A percentile compares a stretch with the other conserved stretches of the same genome.
phyloP scores from a whole-genome alignment of 1,284 basidiomycete genomes.

The Papiliotrema nemorosa region DNA sequence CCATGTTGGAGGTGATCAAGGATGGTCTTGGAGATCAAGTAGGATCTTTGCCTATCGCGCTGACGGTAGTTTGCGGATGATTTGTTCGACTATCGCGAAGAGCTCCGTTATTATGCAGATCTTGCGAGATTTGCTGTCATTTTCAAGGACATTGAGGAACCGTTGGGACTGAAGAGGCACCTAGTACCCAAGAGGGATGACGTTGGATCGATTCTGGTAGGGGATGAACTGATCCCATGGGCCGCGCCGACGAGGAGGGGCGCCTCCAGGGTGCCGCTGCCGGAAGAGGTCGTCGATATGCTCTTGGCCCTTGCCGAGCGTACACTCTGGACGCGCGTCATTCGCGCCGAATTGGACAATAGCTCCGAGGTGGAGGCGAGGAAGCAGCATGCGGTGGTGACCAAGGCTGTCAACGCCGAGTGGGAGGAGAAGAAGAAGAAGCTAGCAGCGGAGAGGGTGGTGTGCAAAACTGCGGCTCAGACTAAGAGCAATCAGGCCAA shows the following conservation, averaged over 20 bases:
- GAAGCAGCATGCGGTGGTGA: conserved; percentile 8
- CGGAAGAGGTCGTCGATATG: conserved; percentile 40
- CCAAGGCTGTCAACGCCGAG: conserved; percentile 17
- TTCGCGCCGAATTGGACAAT: conserved; percentile 25
- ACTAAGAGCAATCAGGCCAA: conserved; percentile 26
- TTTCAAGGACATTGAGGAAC: conserved; percentile 18
- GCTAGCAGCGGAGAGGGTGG: conserved; percentile 23
- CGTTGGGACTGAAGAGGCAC: conserved; percentile 21
- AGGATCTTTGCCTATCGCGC: neutral
- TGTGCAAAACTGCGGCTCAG: conserved; percentile 24
- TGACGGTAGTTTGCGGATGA: conserved; percentile 12
- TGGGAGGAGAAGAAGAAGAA: conserved; percentile 38
- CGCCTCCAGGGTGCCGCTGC: conserved; percentile 32
- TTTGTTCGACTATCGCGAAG: conserved; percentile 32
- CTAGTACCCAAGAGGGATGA: conserved; percentile 6
- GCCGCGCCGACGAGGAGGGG: conserved; percentile 26
- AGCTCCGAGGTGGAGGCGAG: conserved; percentile 18
- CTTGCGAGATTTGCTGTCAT: conserved; percentile 35
- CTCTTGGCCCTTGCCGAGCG: conserved; percentile 33
- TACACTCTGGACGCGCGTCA: conserved; percentile 17
- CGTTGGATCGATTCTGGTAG: too few species aligned
- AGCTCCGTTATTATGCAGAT: conserved; percentile 42
- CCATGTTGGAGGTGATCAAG: conserved; percentile 33
- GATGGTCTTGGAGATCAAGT: conserved; percentile 19
- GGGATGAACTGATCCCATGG: too few species aligned